A percentile compares a stretch with the other conserved stretches of the same genome.
These are phyloP conservation scores for Aureobasidium zeae DNA, from an alignment of 2,329 filamentous ascomycete genomes.

Conservation along the genomic window DNA sequence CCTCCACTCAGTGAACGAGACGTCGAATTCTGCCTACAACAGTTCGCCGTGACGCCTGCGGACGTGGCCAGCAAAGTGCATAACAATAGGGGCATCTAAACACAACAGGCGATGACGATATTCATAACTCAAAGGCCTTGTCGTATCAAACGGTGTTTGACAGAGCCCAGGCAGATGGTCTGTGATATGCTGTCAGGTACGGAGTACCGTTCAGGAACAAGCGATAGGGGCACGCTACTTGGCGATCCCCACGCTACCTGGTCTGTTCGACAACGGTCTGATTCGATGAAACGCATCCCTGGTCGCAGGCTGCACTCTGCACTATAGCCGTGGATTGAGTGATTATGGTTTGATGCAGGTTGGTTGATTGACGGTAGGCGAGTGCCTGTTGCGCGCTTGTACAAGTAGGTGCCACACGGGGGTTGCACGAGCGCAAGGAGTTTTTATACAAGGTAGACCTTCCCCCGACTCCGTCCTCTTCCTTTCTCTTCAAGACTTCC, in stretches of 20 bases:
- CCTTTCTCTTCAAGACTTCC: slow-evolving; percentile 22
- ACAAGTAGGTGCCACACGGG: slow-evolving; percentile 6
- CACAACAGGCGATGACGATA: too few relatives aligned
- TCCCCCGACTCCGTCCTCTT: slow-evolving; percentile 17
- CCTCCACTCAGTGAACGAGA: too few relatives aligned
- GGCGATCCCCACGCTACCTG: slow-evolving; percentile 11
- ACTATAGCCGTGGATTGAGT: slow-evolving; percentile 7
- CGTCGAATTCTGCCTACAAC: too few relatives aligned
- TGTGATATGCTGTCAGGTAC: slow-evolving; percentile 14
- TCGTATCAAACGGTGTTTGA: too few relatives aligned
- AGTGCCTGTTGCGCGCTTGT: neutral
- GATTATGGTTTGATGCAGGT: slow-evolving; percentile 9
- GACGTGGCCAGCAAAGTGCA: too few relatives aligned
- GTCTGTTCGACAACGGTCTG: slow-evolving; percentile 12
- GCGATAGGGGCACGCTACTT: slow-evolving; percentile 12
- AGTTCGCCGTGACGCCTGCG: too few relatives aligned
- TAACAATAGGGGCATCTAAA: too few relatives aligned
- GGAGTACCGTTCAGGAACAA: slow-evolving; percentile 10
- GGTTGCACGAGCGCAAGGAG: neutral
- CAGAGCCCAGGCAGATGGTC: too few relatives aligned
- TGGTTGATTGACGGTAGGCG: slow-evolving; percentile 10
- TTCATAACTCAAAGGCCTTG: too few relatives aligned
- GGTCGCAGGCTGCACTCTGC: slow-evolving; percentile 12
- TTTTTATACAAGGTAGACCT: too few relatives aligned
- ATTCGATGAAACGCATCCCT: slow-evolving; percentile 14